Base-by-base conservation (phyloP, 257 asterid species). In the Solanum habrochaites region DNA sequence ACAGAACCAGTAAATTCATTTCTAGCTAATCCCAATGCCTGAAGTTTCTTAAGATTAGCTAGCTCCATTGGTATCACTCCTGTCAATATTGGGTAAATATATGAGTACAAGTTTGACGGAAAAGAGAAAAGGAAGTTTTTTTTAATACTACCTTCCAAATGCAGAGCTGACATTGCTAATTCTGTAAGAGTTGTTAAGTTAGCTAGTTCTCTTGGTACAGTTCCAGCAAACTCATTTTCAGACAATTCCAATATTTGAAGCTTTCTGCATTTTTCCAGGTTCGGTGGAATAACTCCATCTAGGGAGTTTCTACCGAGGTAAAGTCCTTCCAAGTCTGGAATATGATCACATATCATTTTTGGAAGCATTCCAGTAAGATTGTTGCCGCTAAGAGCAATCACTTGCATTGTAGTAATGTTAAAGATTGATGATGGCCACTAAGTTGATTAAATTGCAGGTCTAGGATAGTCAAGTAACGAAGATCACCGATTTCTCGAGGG, bases 61-160 rank as follows among this genome's bases (percentile, higher is more conserved):
- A 87, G 40, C 77, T 83, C 85, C 67, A 37, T 39, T 25, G 87
- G 89, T 71, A 87, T 42, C 35, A 85, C 42, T 74, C 83, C 86
- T 88, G 86, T 15, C 45, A n/a, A 71, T 32, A 7, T 11, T 3
- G 1, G 14, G 14, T 4, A 8, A 32, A 16, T 31, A 32, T 71
- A 18, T 45, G 5, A 45, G 49, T 45, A 2, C 52, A 3, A 11
- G 5, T 43, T 43, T 43, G 49, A 15, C 49, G 3, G 4, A 3
- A 35, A 35, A 35, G 7, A 35, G 39, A 35, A 35, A 35, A 35
- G 6, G 39, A 35, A 35, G 39, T 3, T n/a, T n/a, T n/a, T n/a
- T 35, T 5, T 35, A 4, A 35, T 35, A 35, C 39, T 35, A 35
- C 39, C 39, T 35, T 35, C 6, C 39, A 35, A 35, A 35, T 35